Evolutionary conservation across 2,329 filamentous ascomycete species (phyloP), one percentile per base, ranked within the genome.

Genomic region (Exophiala phaeomuriformis): DNA sequence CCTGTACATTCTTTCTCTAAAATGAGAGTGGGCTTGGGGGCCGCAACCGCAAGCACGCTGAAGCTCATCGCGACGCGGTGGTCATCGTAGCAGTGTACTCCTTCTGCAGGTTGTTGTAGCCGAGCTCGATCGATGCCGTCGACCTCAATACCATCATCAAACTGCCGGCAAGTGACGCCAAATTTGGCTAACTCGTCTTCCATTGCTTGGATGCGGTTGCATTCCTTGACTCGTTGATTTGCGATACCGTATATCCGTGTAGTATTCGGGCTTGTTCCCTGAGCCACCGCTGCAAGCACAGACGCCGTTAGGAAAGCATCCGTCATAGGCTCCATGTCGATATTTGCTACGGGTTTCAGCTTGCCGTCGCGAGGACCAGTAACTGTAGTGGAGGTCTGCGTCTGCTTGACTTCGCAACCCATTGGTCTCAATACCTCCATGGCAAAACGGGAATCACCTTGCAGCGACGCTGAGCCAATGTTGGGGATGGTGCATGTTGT

Each of bases 321-420:
- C 0, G 93, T 98, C 93, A 98, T 98, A 1, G 91, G 87, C 69
- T 97, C 93, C 93, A 98, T 98, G 65, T 98, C 90, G 30, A 98
- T 83, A 55, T 91, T 85, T 12, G 83, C 74, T 8, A 98, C 74
- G 0, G 88, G 85, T 63, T 83, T 83, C 37, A 98, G 74, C 10
- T 78, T 72, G 7, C 93, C 91, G 51, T 77, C 71, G 2, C 80
- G 71, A n/a, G 93, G 93, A 1, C 93, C 93, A 5, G 86, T 95
- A 5, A 98, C 93, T 0, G 90, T 97, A 1, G 93, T 98, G 1
- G 90, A 94, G 12, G 79, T 83, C 50, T 82, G 82, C 0, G 86
- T 88, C 71, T 98, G 93, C 62, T 88, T 78, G 4, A 98, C 93
- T 2, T 76, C 79, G 71, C 93, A 98, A 8, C 93, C 93, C 93